Evolutionary conservation across 768 basidiomycete species (phyloP), one percentile per base, ranked within the genome.

Genomic region (Amanita rimosa): DNA sequence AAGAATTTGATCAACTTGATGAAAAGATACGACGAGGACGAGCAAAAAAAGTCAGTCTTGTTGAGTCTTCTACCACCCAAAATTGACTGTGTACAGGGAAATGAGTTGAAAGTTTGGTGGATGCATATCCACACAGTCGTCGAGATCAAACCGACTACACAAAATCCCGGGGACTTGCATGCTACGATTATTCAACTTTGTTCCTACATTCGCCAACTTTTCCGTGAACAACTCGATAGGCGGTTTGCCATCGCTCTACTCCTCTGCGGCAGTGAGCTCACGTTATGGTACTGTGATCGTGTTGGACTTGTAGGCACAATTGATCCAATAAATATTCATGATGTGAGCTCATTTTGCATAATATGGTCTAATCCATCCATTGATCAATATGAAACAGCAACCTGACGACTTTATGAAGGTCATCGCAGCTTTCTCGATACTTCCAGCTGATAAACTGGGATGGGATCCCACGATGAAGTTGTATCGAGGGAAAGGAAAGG

Each of bases 221-320:
- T 55, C 21, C 35, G 40, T 8, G 52, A 55, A 40, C 54, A 53
- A 10, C 39, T 49, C 16, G 54, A 54, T 42, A 48, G 52, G 11
- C 52, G 46, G 1, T 53, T 53, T 19, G 44, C 40, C 17, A 13
- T 55, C 3, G 52, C 44, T 3, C 19, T 53, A 0, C 29, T 53
- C 3, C 38, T 53, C 9, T 44, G 52, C 36, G 31, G 19, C 2
- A 36, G 39, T 10, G 34, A 53, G 40, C 44, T 55, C 11, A 51
- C 42, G 0, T 11, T 55, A 9, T 46, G 49, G 6, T 38, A 38
- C 11, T 43, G 33, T 2, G 54, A 55, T 21, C 52, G 54, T 10
- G 42, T 52, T 6, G 54, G 54, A 19, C 34, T 55, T 16, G 26
- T 46, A 2, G 41, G 36, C n/a, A 53, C 54, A 13, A 43, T 21